Evolutionary conservation across 495 filamentous ascomycete genomes (phyloP).

Genomic region (Penicillium steckii): DNA sequence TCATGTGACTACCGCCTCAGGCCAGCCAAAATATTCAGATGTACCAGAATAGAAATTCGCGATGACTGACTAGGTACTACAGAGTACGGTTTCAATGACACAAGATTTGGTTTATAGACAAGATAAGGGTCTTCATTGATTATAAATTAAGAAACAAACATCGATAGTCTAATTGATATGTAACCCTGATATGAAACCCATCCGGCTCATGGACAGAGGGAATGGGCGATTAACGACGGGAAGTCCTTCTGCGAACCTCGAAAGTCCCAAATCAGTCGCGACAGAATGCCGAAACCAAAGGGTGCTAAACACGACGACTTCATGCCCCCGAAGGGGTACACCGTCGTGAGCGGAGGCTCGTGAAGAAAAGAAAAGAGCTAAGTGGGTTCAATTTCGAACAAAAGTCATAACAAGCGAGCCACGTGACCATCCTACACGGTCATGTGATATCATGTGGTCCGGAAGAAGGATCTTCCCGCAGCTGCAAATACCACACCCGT

Average conservation of each 20-base stretch:
- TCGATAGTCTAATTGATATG: slow-evolving; percentile 21
- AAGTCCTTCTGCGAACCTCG: slow-evolving; percentile 46
- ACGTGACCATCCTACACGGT: no score
- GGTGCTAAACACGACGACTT: slow-evolving; percentile 43
- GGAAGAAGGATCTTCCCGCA: slow-evolving; percentile 41
- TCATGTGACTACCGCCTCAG: not conserved
- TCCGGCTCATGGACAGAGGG: slow-evolving; percentile 46
- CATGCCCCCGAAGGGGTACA: slow-evolving; percentile 40
- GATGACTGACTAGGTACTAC: no score
- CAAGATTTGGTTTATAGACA: no score
- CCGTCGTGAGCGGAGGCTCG: slow-evolving; percentile 49
- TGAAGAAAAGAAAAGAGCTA: slow-evolving; percentile 32
- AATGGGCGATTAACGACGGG: slow-evolving; percentile 62
- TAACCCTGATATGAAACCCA: slow-evolving; percentile 57
- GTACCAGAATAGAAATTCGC: no score
- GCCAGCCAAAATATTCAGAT: not conserved
- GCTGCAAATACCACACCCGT: slow-evolving; percentile 31
- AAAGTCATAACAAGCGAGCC: slow-evolving; percentile 9
- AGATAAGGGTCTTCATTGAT: no score
- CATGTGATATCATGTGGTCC: not conserved
- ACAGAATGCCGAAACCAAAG: slow-evolving; percentile 53
- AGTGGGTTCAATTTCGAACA: slow-evolving; percentile 1
- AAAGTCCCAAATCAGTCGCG: slow-evolving; percentile 38
- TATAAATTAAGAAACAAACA: no score
- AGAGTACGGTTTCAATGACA: no score